Base-by-base conservation (phyloP, 352 stramenopile genomes). In the Pythium dissimile region DNA sequence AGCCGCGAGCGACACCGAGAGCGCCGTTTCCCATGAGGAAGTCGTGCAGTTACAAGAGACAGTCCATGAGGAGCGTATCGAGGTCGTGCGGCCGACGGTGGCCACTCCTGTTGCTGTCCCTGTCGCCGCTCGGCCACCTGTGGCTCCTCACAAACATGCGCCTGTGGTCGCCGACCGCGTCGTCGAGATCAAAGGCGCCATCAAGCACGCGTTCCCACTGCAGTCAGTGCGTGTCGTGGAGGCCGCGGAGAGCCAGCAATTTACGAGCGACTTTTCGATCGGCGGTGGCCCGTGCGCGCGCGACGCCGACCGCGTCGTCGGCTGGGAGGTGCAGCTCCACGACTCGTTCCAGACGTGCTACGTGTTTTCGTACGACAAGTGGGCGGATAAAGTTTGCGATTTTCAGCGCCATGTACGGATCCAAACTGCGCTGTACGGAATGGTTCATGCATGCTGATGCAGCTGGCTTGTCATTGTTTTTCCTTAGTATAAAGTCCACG, bases 321-420 rank as follows among this genome's bases (percentile, higher is more conserved):
- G 67, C 2, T 65, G 83, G 47, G 27, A 77, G 13, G 54, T 92
- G 13, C 67, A 88, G 46, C 21, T 73, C 13, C 55, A 77, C 60
- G 71, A 60, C 62, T 78, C 68, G 18, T 85, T 72, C 45, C 56
- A 82, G 52, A 73, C 69, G 48, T 78, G 62, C 44, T 54, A 78
- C 20, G 76, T 92, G 48, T 92, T 81, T 55, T 72, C 90, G 30
- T 92, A 92, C 60, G 76, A 92, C 52, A 70, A 75, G 27, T 92
- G 83, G 83, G 80, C 80, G 20, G 56, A 67, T 18, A 76, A 71
- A 18, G 74, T 89, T 62, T 50, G 71, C 41, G 79, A 82, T 39
- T 64, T 92, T 27, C 70, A 87, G 56, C 75, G 76, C 28, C 69
- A 84, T 59, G 82, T 76, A 73, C 63, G 76, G 75, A 30, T 28